Base-by-base conservation (phyloP, 192 early-diverging fungal genomes). In the Mortierella claussenii region DNA sequence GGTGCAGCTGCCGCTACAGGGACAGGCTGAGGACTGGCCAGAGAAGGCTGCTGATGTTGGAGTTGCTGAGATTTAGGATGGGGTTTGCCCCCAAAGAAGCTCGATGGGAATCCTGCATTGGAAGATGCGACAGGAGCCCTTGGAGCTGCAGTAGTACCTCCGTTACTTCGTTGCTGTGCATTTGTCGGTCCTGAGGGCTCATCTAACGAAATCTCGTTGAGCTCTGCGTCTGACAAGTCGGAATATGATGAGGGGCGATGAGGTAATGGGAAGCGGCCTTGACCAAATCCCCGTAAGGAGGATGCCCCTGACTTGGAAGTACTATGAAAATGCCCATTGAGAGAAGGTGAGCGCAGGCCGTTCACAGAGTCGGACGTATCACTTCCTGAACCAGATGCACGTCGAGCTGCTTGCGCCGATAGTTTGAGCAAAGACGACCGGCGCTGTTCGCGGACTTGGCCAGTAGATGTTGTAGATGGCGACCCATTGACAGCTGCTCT, bases 171-270 rank as follows among this genome's bases (percentile, higher is more conserved):
- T 37, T 37, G 42, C 36, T 23, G 36, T 12, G 50, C 56, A 18
- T 28, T 50, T n/a, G 31, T 33, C 23, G 47, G 60, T 21, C 33
- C 21, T 21, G 58, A 43, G 21, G 61, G 49, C 24, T 76, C 73
- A 46, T 76, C 73, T 32, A 76, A 65, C 1, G 65, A 66, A 23
- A 76, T 34, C 0, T 76, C 73, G 34, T 76, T 76, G 34, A 76
- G n/a, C 18, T 67, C 65, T 28, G 64, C 46, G 34, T 65, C 64
- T 9, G 64, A 66, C 20, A 67, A 9, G 23, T 60, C 57, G 5
- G 64, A 52, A 44, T 76, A 67, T 12, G 73, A 76, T 18, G 60
- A 27, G 13, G 55, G 20, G 27, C 58, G 73, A 23, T 42, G 20
- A 17, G 55, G 53, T 9, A 30, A 10, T 15, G 45, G n/a, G 36